phyloP scores from a whole-genome alignment of 768 basidiomycete genomes.

The Mycena olivaceomarginata region DNA sequence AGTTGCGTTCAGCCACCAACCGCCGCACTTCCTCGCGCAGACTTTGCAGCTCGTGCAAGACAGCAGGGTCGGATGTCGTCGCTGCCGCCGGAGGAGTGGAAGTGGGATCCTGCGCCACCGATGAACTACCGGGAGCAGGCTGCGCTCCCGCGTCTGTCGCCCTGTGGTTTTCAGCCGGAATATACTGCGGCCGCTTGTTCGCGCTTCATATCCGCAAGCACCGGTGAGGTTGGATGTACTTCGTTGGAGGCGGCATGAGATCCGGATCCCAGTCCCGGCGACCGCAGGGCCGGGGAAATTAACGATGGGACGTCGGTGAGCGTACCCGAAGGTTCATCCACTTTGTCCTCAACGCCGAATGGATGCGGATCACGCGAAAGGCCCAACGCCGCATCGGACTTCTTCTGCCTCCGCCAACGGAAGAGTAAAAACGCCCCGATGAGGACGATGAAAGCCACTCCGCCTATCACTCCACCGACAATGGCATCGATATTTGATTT shows the following conservation, averaged over 20 bases:
- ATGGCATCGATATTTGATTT: neutral
- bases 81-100: neutral
- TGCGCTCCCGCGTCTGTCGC: neutral
- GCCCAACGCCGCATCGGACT: too few relatives aligned
- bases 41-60: conserved; percentile 7
- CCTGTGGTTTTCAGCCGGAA: neutral
- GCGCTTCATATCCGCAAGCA: neutral
- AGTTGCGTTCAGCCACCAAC: neutral
- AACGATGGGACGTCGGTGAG: too few relatives aligned
- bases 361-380: neutral
- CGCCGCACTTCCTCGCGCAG: neutral
- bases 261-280: too few relatives aligned
- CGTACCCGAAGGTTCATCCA: neutral
- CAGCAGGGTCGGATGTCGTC: neutral
- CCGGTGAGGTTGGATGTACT: too few relatives aligned
- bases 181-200: neutral
- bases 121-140: neutral
- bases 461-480: neutral
- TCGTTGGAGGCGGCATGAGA: too few relatives aligned
- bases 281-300: too few relatives aligned
- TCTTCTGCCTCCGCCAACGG: neutral
- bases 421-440: neutral
- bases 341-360: neutral
- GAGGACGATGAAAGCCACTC: neutral
- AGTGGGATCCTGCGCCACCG: neutral